Evolutionary conservation across 345 rosid species (phyloP), one percentile per base, ranked within the genome.

Genomic region (Sapria himalayana): DNA sequence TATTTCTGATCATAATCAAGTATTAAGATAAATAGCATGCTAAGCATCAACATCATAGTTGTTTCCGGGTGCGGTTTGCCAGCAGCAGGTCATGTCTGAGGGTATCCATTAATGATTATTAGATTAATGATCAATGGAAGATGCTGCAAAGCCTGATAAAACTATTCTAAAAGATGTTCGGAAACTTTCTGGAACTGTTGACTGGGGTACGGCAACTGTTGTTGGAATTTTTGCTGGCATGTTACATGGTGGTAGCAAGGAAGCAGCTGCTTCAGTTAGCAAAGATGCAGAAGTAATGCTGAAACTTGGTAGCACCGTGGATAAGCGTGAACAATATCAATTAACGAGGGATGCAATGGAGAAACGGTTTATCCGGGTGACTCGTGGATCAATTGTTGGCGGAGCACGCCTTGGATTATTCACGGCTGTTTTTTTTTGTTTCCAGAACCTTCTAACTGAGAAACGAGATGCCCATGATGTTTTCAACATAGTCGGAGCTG

Each of bases 341-440:
- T 49, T 82, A 55, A 82, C 76, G 94, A 64, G 94, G 51, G 94
- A 89, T 63, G 94, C 91, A 0, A 86, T 86, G 94, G 92, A 86
- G 67, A 82, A 82, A 58, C 61, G 94, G 58, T 82, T 89, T 56
- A 45, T 75, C 15, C 59, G 82, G 41, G 89, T 82, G 11, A 71
- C 94, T 46, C 85, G 81, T 25, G 94, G 94, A 50, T 82, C 98
- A 3, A 73, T 82, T 15, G 62, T 82, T 36, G 93, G 98, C 27
- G 94, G 94, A 37, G 65, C 78, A 33, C 78, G 98, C 1, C 93
- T 89, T 48, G 94, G 98, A 33, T 59, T 72, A 80, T 89, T 78
- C 52, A 89, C 93, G 16, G 94, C 98, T 37, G 76, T 66, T 0
- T 86, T 76, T 57, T 89, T 25, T 25, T 63, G 91, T 46, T 47